Percentiles rank a stretch among this genome's conserved stretches.
phyloP scores from a whole-genome alignment of 495 filamentous ascomycete genomes.

The Aspergillus bridgeri region DNA sequence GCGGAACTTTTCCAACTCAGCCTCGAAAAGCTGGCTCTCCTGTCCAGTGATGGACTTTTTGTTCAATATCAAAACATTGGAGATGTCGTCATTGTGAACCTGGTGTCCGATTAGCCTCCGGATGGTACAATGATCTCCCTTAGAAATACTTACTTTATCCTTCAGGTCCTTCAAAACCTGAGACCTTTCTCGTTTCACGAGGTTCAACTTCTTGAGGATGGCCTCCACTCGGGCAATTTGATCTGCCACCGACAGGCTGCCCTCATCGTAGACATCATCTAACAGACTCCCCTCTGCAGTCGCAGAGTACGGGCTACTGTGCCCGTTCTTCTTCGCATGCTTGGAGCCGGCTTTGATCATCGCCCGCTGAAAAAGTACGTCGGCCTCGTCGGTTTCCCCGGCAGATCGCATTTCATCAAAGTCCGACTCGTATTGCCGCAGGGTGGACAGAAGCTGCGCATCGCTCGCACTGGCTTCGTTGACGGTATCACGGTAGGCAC shows the following conservation, averaged over 20 bases:
- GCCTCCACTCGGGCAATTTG: slow-evolving; percentile 90
- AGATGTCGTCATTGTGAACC: slow-evolving; percentile 96
- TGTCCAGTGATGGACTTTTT: slow-evolving; percentile 85
- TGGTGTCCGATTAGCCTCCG: slow-evolving; percentile 31
- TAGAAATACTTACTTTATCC: slow-evolving; percentile 67
- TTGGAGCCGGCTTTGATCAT: slow-evolving; percentile 63
- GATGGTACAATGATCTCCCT: background rate
- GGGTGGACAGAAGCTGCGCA: slow-evolving; percentile 75
- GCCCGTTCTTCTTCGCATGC: slow-evolving; percentile 60
- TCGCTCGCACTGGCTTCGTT: slow-evolving; percentile 89
- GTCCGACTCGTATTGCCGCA: slow-evolving; percentile 77
- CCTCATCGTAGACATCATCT: slow-evolving; percentile 87
- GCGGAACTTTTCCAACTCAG: slow-evolving; percentile 93
- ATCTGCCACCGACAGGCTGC: slow-evolving; percentile 73
- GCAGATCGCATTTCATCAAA: slow-evolving; percentile 95
- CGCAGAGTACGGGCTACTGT: slow-evolving; percentile 55
- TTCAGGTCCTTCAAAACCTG: slow-evolving; percentile 96
- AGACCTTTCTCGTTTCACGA: slow-evolving; percentile 83
- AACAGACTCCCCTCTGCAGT: slow-evolving; percentile 70
- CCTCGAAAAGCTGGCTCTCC: slow-evolving; percentile 85
- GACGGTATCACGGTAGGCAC: slow-evolving; percentile 80
- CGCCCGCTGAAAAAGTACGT: slow-evolving; percentile 83
- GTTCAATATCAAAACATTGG: slow-evolving; percentile 93
- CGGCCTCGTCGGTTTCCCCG: slow-evolving; percentile 82
- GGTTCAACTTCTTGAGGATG: slow-evolving; percentile 82